These are phyloP conservation scores for Chlamydomonas applanata DNA, from an alignment of 139 green algal genomes.

Conservation along the genomic window DNA sequence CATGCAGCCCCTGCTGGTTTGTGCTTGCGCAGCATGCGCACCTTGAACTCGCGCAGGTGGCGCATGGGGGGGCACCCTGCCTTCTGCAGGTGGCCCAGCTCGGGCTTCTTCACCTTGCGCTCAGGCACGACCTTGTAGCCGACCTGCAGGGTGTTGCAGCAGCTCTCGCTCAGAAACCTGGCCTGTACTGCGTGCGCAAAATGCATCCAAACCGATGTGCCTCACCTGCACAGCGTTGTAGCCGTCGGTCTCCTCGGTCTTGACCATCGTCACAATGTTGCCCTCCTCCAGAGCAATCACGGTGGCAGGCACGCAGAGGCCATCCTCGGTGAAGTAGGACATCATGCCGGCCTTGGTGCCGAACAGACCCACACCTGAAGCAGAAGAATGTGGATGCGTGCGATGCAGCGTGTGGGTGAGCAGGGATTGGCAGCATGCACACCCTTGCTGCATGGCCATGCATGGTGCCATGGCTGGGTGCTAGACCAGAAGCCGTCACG, in stretches of 20 bases:
- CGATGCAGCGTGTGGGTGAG: too few species aligned
- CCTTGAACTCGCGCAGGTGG: constrained; percentile 92
- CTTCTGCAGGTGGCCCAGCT: constrained; percentile 93
- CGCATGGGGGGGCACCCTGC: constrained; percentile 69
- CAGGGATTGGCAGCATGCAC: too few species aligned
- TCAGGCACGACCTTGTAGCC: constrained; percentile 77
- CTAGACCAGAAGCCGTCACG: too few species aligned
- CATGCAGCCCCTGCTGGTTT: too few species aligned
- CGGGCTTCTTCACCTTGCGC: constrained; percentile 87
- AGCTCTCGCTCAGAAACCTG: not conserved
- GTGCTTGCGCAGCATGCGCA: constrained; percentile 25
- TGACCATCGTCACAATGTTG: constrained; percentile 93
- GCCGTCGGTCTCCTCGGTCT: constrained; percentile 88
- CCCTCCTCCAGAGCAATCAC: constrained; percentile 89
- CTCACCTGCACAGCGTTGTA: constrained; percentile 87
- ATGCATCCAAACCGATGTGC: not conserved
- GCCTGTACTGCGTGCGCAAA: not conserved
- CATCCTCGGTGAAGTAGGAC: constrained; percentile 86
- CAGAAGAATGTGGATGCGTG: not conserved
- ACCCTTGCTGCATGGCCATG: too few species aligned
- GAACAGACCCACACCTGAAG: constrained; percentile 76
- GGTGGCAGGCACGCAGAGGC: constrained; percentile 80
- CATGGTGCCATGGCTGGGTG: too few species aligned
- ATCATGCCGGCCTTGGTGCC: constrained; percentile 99
- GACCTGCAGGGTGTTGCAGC: constrained; percentile 30